Percentiles rank a stretch among this genome's conserved stretches.
Conservation (phyloP, 1,139 yeast species). For the Nadsonia commutata region DNA sequence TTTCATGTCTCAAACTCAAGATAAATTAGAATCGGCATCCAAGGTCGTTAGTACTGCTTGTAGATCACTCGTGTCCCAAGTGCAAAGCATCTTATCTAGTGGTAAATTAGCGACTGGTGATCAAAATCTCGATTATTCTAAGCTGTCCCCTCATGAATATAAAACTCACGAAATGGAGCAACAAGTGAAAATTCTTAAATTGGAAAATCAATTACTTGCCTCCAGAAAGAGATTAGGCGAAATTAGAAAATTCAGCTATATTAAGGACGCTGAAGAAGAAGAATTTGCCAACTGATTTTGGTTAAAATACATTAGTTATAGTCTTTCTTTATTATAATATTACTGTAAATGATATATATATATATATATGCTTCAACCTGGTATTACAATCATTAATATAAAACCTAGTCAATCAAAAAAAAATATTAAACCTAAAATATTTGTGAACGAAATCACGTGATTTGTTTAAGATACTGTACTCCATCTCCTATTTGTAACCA, state of each 20-base stretch:
- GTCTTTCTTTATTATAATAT: background rate
- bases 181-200: constrained; percentile 75
- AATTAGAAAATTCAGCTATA: constrained; percentile 62
- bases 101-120: constrained; percentile 20
- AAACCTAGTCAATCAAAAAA: too few species aligned
- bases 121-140: constrained; percentile 49
- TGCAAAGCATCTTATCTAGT: constrained; percentile 42
- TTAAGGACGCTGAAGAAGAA: constrained; percentile 40
- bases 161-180: constrained; percentile 87
- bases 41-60: constrained; percentile 63
- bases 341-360: too few species aligned
- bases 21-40: constrained; percentile 54
- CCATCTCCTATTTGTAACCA: too few species aligned
- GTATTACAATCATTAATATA: background rate
- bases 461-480: too few species aligned
- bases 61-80: constrained; percentile 52
- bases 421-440: too few species aligned
- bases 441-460: too few species aligned
- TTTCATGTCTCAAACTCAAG: constrained; percentile 65
- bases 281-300: background rate
- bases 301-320: background rate
- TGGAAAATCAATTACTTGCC: constrained; percentile 54
- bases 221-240: constrained; percentile 80
- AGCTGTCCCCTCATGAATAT: constrained; percentile 64
- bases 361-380: background rate